These are phyloP conservation scores for Leptomonas seymouri DNA, from an alignment of 208 protist genomes.

Conservation along the genomic window DNA sequence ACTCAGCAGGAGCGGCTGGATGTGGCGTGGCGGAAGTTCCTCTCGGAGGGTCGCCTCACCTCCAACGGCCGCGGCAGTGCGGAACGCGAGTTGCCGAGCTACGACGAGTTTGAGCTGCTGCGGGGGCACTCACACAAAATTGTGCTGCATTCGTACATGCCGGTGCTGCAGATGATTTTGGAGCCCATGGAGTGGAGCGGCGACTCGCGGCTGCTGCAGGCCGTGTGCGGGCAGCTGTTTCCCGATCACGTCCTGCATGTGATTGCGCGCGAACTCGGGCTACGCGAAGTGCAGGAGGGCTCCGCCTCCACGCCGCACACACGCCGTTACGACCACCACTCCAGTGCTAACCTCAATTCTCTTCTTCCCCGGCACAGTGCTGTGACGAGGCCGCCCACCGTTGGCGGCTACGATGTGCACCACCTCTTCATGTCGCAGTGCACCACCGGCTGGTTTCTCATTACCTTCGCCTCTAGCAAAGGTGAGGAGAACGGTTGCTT, in stretches of 20 bases:
- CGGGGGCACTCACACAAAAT: constrained; percentile 36
- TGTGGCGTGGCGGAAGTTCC: constrained; percentile 58
- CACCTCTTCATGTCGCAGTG: constrained; percentile 27
- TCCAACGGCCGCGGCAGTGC: constrained; percentile 3
- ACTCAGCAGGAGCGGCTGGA: constrained; percentile 70
- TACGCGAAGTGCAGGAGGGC: constrained; percentile 4
- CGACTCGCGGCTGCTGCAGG: constrained; percentile 27
- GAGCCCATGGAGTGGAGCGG: constrained; percentile 35
- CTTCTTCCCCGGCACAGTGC: constrained; percentile 1
- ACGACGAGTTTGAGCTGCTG: constrained; percentile 57
- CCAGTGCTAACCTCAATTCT: neutral
- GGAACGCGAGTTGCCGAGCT: constrained; percentile 35
- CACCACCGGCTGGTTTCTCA: constrained; percentile 24
- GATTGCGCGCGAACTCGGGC: constrained; percentile 15
- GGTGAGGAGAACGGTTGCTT: constrained; percentile 29
- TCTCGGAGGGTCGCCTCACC: constrained; percentile 14
- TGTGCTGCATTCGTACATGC: constrained; percentile 38
- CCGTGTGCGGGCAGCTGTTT: constrained; percentile 31
- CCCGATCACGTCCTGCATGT: constrained; percentile 44
- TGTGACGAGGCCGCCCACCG: neutral
- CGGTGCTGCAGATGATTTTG: constrained; percentile 40
- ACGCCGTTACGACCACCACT: constrained; percentile 15
- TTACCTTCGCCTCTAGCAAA: constrained; percentile 34
- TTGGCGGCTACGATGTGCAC: constrained; percentile 34
- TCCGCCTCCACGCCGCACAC: constrained; percentile 20